These are phyloP conservation scores for Paracamarosporium sp. DNA, from an alignment of 2,329 filamentous ascomycete genomes.

Conservation along the genomic window DNA sequence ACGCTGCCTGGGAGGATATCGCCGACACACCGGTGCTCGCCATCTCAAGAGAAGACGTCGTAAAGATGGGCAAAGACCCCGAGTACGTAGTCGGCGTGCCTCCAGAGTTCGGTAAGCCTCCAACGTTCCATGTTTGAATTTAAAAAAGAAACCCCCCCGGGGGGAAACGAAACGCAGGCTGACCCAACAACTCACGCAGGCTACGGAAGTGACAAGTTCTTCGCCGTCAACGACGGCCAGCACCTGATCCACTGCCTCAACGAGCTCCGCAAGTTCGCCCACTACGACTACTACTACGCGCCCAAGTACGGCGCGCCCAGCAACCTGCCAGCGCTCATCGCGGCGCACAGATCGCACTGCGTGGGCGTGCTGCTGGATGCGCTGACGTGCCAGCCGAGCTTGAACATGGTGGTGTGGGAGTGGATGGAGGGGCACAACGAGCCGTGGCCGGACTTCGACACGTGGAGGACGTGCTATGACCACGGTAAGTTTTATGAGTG, in stretches of 20 bases:
- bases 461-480: conserved; percentile 3
- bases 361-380: conserved; percentile 11
- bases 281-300: conserved; percentile 8
- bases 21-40: neutral
- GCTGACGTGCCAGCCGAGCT: conserved; percentile 12
- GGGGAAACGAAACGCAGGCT: neutral
- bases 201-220: conserved; percentile 7
- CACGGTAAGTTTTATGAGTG: conserved; percentile 2
- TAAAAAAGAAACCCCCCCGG: no score
- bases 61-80: conserved; percentile 13
- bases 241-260: conserved; percentile 16
- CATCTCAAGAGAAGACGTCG: conserved; percentile 3
- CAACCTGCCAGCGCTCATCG: neutral
- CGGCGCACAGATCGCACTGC: conserved; percentile 10
- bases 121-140: neutral
- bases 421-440: conserved; percentile 9
- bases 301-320: neutral
- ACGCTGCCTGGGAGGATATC: conserved; percentile 15
- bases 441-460: conserved; percentile 2
- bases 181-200: neutral
- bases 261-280: conserved; percentile 8
- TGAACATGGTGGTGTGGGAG: conserved; percentile 11
- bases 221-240: conserved; percentile 10
- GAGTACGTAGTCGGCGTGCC: conserved; percentile 7
- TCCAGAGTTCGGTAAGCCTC: conserved; percentile 1